Conservation (phyloP, 768 basidiomycete species). For the Xerocomus potaroensis region DNA sequence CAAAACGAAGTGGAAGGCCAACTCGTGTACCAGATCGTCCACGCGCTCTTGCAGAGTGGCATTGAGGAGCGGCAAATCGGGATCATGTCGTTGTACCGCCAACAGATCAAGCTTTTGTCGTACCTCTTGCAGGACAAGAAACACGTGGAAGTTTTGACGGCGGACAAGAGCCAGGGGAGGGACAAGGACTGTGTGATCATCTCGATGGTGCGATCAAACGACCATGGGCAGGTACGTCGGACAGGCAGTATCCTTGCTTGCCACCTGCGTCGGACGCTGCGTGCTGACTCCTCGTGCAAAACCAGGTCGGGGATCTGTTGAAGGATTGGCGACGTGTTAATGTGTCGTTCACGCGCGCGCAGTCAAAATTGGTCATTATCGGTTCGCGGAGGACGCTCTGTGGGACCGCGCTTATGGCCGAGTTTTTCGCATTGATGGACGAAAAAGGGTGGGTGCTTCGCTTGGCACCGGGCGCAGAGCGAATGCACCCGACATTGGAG, state of each 20-base stretch:
- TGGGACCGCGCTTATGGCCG: slow-evolving; percentile 52
- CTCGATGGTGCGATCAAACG: slow-evolving; percentile 89
- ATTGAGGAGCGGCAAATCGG: slow-evolving; percentile 71
- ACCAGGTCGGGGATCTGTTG: slow-evolving; percentile 83
- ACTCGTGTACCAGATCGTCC: slow-evolving; percentile 61
- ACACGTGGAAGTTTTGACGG: slow-evolving; percentile 81
- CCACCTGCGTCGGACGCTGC: too few relatives aligned
- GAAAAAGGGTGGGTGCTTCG: slow-evolving; percentile 63
- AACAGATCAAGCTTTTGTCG: slow-evolving; percentile 88
- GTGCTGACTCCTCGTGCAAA: too few relatives aligned
- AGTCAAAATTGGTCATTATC: slow-evolving; percentile 85
- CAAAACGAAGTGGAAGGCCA: slow-evolving; percentile 83
- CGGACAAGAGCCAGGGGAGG: slow-evolving; percentile 89
- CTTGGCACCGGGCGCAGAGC: slow-evolving; percentile 53
- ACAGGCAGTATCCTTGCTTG: too few relatives aligned
- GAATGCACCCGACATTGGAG: slow-evolving; percentile 40
- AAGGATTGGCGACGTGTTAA: slow-evolving; percentile 97
- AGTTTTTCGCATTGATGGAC: slow-evolving; percentile 80
- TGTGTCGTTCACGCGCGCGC: slow-evolving; percentile 92
- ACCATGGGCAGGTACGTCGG: too few relatives aligned
- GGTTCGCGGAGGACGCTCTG: slow-evolving; percentile 81
- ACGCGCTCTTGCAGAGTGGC: slow-evolving; percentile 62
- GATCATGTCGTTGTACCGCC: slow-evolving; percentile 88
- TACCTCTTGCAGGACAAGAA: slow-evolving; percentile 53
- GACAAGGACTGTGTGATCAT: slow-evolving; percentile 96